Evolutionary conservation across 257 asterid genomes (phyloP), one percentile per base, ranked within the genome.

Genomic region (Galeopsis tetrahit): DNA sequence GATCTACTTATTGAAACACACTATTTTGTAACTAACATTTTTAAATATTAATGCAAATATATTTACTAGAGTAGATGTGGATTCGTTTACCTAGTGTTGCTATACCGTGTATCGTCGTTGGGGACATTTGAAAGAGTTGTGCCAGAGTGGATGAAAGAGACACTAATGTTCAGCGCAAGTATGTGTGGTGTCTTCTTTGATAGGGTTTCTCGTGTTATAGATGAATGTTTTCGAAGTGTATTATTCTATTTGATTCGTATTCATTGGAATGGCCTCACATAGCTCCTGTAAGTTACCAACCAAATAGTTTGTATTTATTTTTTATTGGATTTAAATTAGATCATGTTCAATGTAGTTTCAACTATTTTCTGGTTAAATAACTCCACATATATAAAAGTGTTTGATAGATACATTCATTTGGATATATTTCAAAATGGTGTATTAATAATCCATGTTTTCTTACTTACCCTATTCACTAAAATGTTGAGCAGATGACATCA

Each of bases 131-230:
- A 88, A 64, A 88, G 90, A 79, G 88, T 88, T 46, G 97, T 96
- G 15, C 96, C 96, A 9, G 96, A 86, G 60, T 93, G 96, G 96
- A 89, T 91, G 95, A 85, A 80, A 82, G 93, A 91, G 66, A 77
- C 82, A n/a, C 28, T 91, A 10, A 78, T 78, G 76, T 91, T 93
- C 82, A 77, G 96, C 85, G 64, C 89, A 4, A 85, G 82, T 69
- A 91, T 89, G 96, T 88, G 97, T 57, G 69, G 80, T 1, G n/a
- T 86, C 77, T 91, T 91, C 67, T 89, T 93, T 63, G 83, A 84
- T 69, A 84, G 91, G 83, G 77, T 93, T 64, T 80, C 85, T 34
- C 85, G 88, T 32, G 82, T 89, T 57, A 75, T 57, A 1, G 11
- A 51, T 9, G 10, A 58, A 21, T 9, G 34, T 17, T 21, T 53